Base-by-base conservation (phyloP, 2,329 filamentous ascomycete species). In the Alternaria metachromatica region DNA sequence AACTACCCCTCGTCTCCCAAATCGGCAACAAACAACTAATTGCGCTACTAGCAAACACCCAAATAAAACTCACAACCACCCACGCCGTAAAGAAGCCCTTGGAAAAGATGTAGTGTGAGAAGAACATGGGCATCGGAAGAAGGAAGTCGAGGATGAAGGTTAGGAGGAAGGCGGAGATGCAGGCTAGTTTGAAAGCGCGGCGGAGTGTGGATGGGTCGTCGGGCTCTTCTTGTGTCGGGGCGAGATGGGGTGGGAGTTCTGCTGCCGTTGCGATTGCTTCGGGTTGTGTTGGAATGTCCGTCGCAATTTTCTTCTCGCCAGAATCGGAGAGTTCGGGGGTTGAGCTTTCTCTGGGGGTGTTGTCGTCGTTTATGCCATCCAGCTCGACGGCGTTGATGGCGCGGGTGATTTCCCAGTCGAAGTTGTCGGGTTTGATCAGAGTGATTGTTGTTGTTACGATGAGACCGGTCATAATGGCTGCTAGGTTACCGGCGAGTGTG, bases 11-110 rank as follows among this genome's bases (percentile, higher is more conserved):
- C 23, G 80, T 82, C 74, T 83, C 82, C 71, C 80, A 81, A 4
- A 83, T 72, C 2, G 82, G 82, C 64, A 83, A 71, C 5, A 82
- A 70, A 20, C 80, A 80, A 60, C 77, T 81, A 20, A 83, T 80
- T 2, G 73, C 76, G 62, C 78, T 79, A 18, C 73, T 77, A 8
- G 66, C 69, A 74, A 83, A 83, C 3, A 82, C 79, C 81, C 81
- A 83, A 12, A 80, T 71, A 55, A 83, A 82, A 41, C 76, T 77
- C 15, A 82, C 69, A 0, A 83, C 76, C 7, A 82, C 78, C 80
- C 80, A 82, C 0, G 72, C 81, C 0, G 76, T 79, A 62, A 83
- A 83, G 68, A 83, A 82, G 0, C 74, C 69, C 26, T 77, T 73
- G 26, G 72, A 79, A 63, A 81, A 83, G 21, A 83, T 73, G 60